Base-by-base conservation (phyloP, 2,329 filamentous ascomycete species). In the Botrytis squamosa region DNA sequence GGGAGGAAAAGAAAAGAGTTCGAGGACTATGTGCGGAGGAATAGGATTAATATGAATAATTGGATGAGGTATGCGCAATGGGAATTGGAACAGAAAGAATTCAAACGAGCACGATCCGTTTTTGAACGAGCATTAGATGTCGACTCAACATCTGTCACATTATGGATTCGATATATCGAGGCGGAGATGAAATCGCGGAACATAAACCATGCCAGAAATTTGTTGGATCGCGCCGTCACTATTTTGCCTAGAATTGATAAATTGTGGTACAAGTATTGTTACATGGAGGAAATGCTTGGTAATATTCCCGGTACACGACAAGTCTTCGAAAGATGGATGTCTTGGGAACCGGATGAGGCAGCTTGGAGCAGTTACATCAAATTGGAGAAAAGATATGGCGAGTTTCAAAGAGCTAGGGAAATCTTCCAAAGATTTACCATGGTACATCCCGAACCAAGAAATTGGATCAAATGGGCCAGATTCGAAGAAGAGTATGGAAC, bases 211-310 rank as follows among this genome's bases (percentile, higher is more conserved):
- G 95, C 96, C 49, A 88, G 96, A 74, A 99, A 99, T 82, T 84
- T 99, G 70, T 89, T 99, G 70, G 96, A 99, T 82, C 91, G 96
- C 72, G 95, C 96, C n/a, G 93, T 98, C 71, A 94, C 94, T 0
- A 93, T 97, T 73, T 85, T 98, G 57, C 96, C 96, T 8, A 88
- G 96, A 73, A 89, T 98, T 59, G 94, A 98, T 82, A 98, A 98
- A 86, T 85, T 99, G 49, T 99, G 96, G 96, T 99, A 97, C 86
- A 98, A 98, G 83, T 99, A 98, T 85, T 94, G 97, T 40, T 97
- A 97, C 82, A 97, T 97, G 92, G 95, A 98, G 85, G 96, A 99
- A 87, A 98, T 95, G 84, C 88, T 99, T 72, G 94, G 94, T 10
- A 98, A 99, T 80, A 91, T 99, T 67, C 90, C 95, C 4, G 96